These are phyloP conservation scores for Angophora floribunda DNA, from an alignment of 345 rosid species.

Conservation along the genomic window DNA sequence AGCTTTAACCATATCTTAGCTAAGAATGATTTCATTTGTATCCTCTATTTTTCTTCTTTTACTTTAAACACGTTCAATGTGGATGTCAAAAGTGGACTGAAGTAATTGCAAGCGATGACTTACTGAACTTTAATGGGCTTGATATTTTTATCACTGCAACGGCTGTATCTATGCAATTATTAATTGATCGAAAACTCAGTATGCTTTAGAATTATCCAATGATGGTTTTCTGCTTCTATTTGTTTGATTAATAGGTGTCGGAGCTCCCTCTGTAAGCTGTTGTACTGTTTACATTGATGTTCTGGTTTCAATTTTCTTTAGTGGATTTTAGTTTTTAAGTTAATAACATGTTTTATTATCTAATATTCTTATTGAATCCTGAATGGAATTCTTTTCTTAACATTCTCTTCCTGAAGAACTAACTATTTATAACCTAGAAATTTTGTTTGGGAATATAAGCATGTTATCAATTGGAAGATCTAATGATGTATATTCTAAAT, in stretches of 20 bases:
- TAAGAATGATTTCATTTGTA: not conserved
- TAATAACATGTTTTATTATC: not conserved
- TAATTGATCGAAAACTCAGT: not conserved
- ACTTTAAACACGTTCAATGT: not conserved
- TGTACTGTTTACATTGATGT: not conserved
- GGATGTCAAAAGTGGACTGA: not conserved
- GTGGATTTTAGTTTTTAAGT: not conserved
- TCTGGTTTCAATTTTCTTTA: not conserved
- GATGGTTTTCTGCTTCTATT: not conserved
- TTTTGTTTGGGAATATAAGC: not conserved
- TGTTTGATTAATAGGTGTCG: not conserved
- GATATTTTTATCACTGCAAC: not conserved
- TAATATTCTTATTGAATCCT: not conserved
- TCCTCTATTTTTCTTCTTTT: not conserved
- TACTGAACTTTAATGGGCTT: not conserved
- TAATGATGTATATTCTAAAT: constrained; percentile 2
- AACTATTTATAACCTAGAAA: not conserved
- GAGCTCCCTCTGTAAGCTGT: not conserved
- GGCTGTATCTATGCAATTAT: not conserved
- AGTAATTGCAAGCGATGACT: not conserved
- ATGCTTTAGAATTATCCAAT: not conserved
- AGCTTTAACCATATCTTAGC: not conserved
- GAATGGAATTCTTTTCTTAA: not conserved
- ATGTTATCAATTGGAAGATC: not conserved
- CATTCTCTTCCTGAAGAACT: not conserved